Conservation (phyloP, 257 asterid species). For the Anisodus tanguticus region DNA sequence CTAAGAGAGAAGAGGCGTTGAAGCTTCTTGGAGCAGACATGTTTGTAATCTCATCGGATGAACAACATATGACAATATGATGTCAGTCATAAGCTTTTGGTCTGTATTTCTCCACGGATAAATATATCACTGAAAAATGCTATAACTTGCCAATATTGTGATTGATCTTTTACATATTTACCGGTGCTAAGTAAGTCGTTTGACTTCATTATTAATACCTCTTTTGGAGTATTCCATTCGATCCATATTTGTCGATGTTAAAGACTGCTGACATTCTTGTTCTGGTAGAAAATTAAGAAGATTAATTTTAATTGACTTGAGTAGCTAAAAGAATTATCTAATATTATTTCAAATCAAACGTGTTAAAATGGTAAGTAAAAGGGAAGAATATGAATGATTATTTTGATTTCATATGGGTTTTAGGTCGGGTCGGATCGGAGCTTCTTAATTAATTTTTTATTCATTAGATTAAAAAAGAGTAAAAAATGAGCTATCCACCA, state of each 20-base stretch:
- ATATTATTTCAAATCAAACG: no score
- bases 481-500: no score
- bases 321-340: no score
- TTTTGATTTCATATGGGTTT: no score
- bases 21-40: slow-evolving; percentile 77
- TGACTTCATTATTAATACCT: slow-evolving; percentile 80
- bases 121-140: background rate
- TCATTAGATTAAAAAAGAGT: no score
- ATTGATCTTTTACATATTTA: slow-evolving; percentile 33
- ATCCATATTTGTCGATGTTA: slow-evolving; percentile 64
- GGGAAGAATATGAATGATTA: no score
- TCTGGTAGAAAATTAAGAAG: slow-evolving; percentile 38
- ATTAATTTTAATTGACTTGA: no score
- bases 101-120: background rate
- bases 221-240: slow-evolving; percentile 70
- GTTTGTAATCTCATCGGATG: slow-evolving; percentile 78
- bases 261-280: slow-evolving; percentile 76
- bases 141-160: background rate
- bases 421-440: no score
- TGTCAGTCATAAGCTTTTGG: background rate
- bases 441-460: no score
- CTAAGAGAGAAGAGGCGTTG: slow-evolving; percentile 79
- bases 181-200: slow-evolving; percentile 66
- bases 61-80: slow-evolving; percentile 68
- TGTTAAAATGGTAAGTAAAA: no score